Percentiles rank a stretch among this genome's conserved stretches.
These are phyloP conservation scores for Lanzia echinophila DNA, from an alignment of 2,329 filamentous ascomycete species.

Conservation along the genomic window DNA sequence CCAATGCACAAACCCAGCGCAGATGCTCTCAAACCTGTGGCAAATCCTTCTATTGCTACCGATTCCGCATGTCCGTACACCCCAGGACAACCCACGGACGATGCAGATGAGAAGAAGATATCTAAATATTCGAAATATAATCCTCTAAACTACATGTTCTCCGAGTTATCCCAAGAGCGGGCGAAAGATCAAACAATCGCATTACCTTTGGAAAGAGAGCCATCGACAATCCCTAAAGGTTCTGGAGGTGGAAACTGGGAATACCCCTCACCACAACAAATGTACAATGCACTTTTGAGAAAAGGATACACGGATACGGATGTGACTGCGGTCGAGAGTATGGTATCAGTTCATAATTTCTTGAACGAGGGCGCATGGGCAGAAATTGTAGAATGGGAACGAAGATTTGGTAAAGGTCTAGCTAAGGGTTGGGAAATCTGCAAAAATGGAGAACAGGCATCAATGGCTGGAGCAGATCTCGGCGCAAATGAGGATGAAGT, in stretches of 20 bases:
- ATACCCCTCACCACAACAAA: constrained; percentile 96
- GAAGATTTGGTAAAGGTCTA: constrained; percentile 71
- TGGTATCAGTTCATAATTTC: constrained; percentile 98
- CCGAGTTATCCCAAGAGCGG: constrained; percentile 71
- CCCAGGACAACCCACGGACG: constrained; percentile 21
- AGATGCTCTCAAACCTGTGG: constrained; percentile 23
- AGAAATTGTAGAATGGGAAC: constrained; percentile 92
- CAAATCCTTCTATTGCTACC: constrained; percentile 26
- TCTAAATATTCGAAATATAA: constrained; percentile 62
- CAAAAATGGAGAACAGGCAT: constrained; percentile 64
- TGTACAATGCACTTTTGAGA: constrained; percentile 96
- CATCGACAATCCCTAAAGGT: constrained; percentile 85
- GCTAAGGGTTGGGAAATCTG: constrained; percentile 67
- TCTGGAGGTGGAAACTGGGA: constrained; percentile 81
- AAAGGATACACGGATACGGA: constrained; percentile 96
- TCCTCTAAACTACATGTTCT: constrained; percentile 94
- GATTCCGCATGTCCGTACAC: constrained; percentile 30
- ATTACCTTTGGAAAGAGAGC: constrained; percentile 74
- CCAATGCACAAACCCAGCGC: constrained; percentile 55
- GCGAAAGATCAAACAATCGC: constrained; percentile 64
- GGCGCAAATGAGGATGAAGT: constrained; percentile 48
- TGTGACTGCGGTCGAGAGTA: constrained; percentile 84
- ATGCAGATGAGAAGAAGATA: constrained; percentile 23
- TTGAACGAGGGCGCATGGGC: constrained; percentile 95
- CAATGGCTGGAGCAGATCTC: constrained; percentile 35